Conservation (phyloP, 352 stramenopile genomes). For the Globisporangium paroecandrum region DNA sequence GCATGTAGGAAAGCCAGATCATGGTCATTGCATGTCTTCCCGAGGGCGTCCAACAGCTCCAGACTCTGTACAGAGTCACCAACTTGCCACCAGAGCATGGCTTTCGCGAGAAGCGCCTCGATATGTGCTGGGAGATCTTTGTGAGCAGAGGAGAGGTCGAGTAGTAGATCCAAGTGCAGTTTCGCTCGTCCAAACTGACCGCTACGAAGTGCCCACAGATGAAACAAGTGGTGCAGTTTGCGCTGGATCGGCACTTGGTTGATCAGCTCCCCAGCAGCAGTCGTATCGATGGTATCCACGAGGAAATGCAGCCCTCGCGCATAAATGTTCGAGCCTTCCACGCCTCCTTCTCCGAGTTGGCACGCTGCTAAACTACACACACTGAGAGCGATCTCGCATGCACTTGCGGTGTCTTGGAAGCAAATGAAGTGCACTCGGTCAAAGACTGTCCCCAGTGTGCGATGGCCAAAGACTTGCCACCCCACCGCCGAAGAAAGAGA, state of each 20-base stretch:
- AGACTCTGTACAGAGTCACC: constrained; percentile 42
- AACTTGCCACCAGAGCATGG: constrained; percentile 26
- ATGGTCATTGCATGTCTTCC: constrained; percentile 37
- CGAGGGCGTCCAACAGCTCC: constrained; percentile 33
- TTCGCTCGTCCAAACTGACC: constrained; percentile 39
- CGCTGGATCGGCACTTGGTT: constrained; percentile 39
- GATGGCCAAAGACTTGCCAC: constrained; percentile 54
- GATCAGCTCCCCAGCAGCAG: constrained; percentile 23
- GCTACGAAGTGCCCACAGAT: constrained; percentile 45
- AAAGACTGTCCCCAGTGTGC: constrained; percentile 43
- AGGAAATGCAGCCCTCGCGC: constrained; percentile 32
- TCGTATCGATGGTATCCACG: constrained; percentile 21
- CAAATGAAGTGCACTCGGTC: constrained; percentile 45
- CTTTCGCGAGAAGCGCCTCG: constrained; percentile 34
- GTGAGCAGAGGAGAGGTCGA: constrained; percentile 38
- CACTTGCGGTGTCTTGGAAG: constrained; percentile 52
- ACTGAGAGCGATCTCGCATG: constrained; percentile 43
- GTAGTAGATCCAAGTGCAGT: constrained; percentile 39
- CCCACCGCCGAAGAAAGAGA: constrained; percentile 36
- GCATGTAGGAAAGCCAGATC: constrained; percentile 44
- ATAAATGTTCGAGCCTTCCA: constrained; percentile 25
- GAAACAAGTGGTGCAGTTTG: constrained; percentile 47
- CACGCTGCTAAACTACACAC: constrained; percentile 46
- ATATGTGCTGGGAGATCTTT: constrained; percentile 49
- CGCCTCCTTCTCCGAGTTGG: constrained; percentile 10